phyloP scores from a whole-genome alignment of 208 protist species.

The Tetramitus jugosus region DNA sequence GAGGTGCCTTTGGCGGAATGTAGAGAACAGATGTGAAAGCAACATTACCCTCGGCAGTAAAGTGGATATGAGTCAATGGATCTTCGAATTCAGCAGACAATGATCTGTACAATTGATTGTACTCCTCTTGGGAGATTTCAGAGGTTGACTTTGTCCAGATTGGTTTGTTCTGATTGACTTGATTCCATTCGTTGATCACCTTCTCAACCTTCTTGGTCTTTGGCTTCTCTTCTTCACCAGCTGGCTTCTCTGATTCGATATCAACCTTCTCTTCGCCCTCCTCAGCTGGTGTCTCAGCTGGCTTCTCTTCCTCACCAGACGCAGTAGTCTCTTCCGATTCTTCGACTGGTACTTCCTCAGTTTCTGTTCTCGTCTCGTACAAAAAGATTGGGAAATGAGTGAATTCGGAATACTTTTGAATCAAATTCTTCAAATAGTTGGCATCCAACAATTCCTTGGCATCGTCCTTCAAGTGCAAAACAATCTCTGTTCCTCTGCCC shows the following conservation, averaged over 20 bases:
- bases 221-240: conserved; percentile 52
- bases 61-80: conserved; percentile 91
- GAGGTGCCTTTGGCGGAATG: conserved; percentile 78
- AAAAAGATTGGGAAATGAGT: conserved; percentile 98
- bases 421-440: conserved; percentile 71
- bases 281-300: conserved; percentile 24
- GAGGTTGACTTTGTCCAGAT: conserved; percentile 90
- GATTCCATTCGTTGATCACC: conserved; percentile 65
- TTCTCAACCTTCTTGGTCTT: conserved; percentile 63
- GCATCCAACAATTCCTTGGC: conserved; percentile 86
- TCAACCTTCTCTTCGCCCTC: conserved; percentile 34
- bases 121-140: conserved; percentile 96
- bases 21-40: conserved; percentile 95
- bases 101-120: conserved; percentile 96
- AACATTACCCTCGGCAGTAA: conserved; percentile 90
- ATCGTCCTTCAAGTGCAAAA: conserved; percentile 91
- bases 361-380: conserved; percentile 37
- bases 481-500: conserved; percentile 90
- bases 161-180: conserved; percentile 95
- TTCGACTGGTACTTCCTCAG: conserved; percentile 36
- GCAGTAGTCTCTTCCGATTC: conserved; percentile 40
- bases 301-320: conserved; percentile 36
- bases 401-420: conserved; percentile 98
- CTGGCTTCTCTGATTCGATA: conserved; percentile 41
- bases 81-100: conserved; percentile 82